Base-by-base conservation (phyloP, 2,329 filamentous ascomycete genomes). In the Pseudogymnoascus sp. region DNA sequence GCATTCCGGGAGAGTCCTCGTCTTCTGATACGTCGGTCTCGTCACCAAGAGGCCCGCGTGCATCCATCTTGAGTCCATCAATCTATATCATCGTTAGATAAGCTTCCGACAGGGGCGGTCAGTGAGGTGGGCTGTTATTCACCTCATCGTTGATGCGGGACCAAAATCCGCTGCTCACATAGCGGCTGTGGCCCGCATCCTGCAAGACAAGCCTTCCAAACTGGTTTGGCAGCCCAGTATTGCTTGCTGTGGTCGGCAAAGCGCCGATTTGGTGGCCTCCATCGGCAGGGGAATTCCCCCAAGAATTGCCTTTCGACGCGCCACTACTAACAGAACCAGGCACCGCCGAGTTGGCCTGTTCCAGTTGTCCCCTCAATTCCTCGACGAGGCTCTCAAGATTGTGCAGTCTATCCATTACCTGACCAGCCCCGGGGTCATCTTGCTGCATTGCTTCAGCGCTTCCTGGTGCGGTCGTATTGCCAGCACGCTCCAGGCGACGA, bases 141-240 rank as follows among this genome's bases (percentile, higher is more conserved):
- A 81, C 79, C 75, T 83, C 81, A 54, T 83, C 79, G 59, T 77
- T 79, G n/a, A 83, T 74, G 1, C 76, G 75, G 2, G 79, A 79
- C 80, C 81, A 83, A 65, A 83, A 83, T 12, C 77, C 76, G 63
- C 74, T 81, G 61, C 77, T 77, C 9, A 83, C 70, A 66, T 83
- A 83, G 6, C 30, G 22, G 25, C 22, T 39, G 37, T 61, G 64
- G 32, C 61, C 75, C 6, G 70, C 65, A 65, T 81, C 78, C 28
- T 75, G 71, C 1, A 81, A 66, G 2, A 81, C 76, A 38, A 82
- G 65, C 54, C 78, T 72, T 1, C 79, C 79, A 62, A 81, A 78
- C 11, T 76, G 71, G 16, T 73, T 73, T 25, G 76, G 74, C 7
- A 77, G 63, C n/a, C 35, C 35, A 38, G 35, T 16, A 34, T 25